Evolutionary conservation across 1,284 basidiomycete species (phyloP).

Genomic region (Cutaneotrichosporon curvatum): DNA sequence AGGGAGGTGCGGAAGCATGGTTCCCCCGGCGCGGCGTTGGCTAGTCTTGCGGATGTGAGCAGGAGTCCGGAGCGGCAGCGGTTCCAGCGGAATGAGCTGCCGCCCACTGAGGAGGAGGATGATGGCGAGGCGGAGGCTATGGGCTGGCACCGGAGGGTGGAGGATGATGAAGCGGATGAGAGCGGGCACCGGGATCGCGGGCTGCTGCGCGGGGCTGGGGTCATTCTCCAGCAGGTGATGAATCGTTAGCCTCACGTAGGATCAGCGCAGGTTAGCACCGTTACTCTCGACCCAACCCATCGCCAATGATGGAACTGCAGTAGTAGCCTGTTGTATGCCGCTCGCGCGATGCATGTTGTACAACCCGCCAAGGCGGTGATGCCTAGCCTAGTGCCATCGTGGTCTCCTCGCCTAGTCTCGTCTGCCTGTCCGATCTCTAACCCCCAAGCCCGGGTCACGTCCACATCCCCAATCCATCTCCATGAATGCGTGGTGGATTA

Average conservation of each 20-base stretch:
- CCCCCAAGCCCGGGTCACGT: too few species aligned
- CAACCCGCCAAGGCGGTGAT: too few species aligned
- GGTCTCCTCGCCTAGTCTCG: too few species aligned
- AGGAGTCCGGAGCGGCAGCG: background rate
- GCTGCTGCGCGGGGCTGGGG: conserved; percentile 35
- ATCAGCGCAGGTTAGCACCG: background rate
- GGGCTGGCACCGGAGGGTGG: conserved; percentile 16
- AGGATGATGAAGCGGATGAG: conserved; percentile 18
- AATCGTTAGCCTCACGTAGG: conserved; percentile 21
- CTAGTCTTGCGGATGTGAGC: background rate
- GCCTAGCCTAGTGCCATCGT: too few species aligned
- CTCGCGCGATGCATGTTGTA: too few species aligned
- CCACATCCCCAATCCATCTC: too few species aligned
- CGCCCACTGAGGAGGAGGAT: conserved; percentile 18
- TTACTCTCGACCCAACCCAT: too few species aligned
- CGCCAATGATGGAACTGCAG: too few species aligned
- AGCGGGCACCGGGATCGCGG: conserved; percentile 15
- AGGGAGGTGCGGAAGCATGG: too few species aligned
- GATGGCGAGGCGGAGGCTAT: conserved; percentile 18
- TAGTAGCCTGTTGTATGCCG: too few species aligned
- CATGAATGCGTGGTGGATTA: background rate
- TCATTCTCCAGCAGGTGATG: conserved; percentile 42
- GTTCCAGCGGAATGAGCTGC: conserved; percentile 4
- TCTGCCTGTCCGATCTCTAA: too few species aligned
- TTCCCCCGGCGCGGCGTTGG: background rate